Percentiles rank a stretch among this genome's conserved stretches.
Conservation (phyloP, 176 grass and related monocot genomes). For the Tuctoria greenei region DNA sequence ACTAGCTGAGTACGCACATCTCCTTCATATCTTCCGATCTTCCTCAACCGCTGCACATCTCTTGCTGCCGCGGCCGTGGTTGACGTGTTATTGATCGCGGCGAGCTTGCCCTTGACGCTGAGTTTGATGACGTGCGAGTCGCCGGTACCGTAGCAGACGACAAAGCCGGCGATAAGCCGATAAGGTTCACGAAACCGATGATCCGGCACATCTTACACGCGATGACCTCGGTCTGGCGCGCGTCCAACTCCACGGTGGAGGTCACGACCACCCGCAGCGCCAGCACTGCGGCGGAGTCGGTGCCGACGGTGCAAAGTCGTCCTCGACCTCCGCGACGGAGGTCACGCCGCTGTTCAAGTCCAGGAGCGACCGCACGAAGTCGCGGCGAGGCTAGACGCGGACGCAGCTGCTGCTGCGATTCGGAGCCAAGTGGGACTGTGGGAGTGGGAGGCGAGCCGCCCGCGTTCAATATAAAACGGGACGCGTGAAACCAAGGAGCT, state of each 20-base stretch:
- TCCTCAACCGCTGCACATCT: background rate
- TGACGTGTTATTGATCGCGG: constrained; percentile 60
- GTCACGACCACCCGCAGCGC: constrained; percentile 68
- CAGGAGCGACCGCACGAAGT: constrained; percentile 60
- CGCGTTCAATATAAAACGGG: too few species aligned
- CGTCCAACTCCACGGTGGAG: constrained; percentile 73
- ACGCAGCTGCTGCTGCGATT: too few species aligned
- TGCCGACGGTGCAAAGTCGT: background rate
- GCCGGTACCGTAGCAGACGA: constrained; percentile 72
- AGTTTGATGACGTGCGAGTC: constrained; percentile 82
- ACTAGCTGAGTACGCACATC: constrained; percentile 38
- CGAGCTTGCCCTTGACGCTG: constrained; percentile 76
- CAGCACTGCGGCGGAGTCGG: background rate
- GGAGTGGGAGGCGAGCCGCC: too few species aligned
- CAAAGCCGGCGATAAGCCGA: constrained; percentile 86
- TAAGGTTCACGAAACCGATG: constrained; percentile 71
- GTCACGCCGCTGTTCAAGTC: constrained; percentile 33
- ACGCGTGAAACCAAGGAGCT: too few species aligned
- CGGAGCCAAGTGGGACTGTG: too few species aligned
- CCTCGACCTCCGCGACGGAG: constrained; percentile 25
- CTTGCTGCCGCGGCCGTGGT: background rate
- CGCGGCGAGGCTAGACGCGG: too few species aligned
- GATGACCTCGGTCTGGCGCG: constrained; percentile 73
- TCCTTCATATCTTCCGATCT: background rate
- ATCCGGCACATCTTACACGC: constrained; percentile 84